Base-by-base conservation (phyloP, 345 rosid genomes). In the Arabidopsis suecica region DNA sequence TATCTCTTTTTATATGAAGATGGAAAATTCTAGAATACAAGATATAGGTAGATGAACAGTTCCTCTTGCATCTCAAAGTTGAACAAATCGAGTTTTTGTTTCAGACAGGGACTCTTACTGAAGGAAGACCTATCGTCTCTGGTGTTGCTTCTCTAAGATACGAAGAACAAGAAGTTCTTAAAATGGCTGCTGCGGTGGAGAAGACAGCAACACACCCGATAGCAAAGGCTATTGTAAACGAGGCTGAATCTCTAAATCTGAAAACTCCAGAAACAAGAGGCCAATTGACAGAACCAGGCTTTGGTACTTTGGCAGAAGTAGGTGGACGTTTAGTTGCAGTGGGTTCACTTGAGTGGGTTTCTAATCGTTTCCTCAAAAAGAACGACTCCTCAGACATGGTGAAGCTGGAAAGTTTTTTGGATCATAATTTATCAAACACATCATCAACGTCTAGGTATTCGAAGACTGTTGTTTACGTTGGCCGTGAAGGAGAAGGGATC, bases 101-200 rank as follows among this genome's bases (percentile, higher is more conserved):
- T 65, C 49, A 91, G 98, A 94, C 98, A 37, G 97, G 98, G 38
- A 94, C 98, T 60, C 95, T 94, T 50, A 91, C 96, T 13, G 95
- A 88, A 87, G 98, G 98, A 82, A 88, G 82, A 84, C 97, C 97
- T 51, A 57, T 86, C 2, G 93, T 94, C 71, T 84, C 88, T 72
- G 87, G 83, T 12, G 87, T 94, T 73, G 88, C 88, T 71, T 90
- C 97, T 60, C 45, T 79, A 53, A 67, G 61, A 41, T 85, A 87
- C 58, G 69, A 84, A 69, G 92, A 91, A 76, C 71, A 86, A 41
- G 96, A 88, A 77, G 85, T 94, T 82, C 92, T 91, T 71, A 81
- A 79, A 82, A 72, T 91, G 77, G 93, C 98, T 74, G 93, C 94
- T 45, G 98, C 98, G 13, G 96, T 94, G n/a, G 97, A 94, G 85